Base-by-base conservation (phyloP, 306 rosid genomes). In the Fagus sylvatica region DNA sequence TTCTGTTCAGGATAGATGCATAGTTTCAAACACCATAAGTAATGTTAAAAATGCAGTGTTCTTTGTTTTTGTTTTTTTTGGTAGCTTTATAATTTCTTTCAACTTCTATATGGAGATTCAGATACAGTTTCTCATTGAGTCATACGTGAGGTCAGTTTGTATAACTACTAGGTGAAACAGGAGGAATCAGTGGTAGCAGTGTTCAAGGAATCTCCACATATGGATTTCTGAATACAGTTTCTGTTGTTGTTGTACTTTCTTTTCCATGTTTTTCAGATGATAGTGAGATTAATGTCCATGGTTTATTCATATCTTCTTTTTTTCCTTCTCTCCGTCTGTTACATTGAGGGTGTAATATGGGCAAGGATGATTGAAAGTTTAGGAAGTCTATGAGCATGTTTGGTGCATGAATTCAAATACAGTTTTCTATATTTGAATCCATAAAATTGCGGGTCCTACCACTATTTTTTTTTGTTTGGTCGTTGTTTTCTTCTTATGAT, bases 71-170 rank as follows among this genome's bases (percentile, higher is more conserved):
- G 2, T n/a, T 4, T 41, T 56, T 8, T 2, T 0, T 4, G 33
- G 55, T 74, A 66, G 71, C 28, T 15, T 59, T 37, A 40, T 46
- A 53, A 10, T 66, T 8, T 39, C 32, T 6, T 42, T 10, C 22
- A 71, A 66, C 70, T 67, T 11, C 28, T 62, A 70, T 72, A 32
- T 62, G 71, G 78, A 28, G 68, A 81, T 41, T 72, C 65, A 72
- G 79, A 55, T 53, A 39, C 7, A 4, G n/a, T 71, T 76, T 80
- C 53, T 30, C 12, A 49, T 61, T 55, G 19, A 64, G 37, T 68
- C 56, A 81, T 79, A 74, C 41, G 2, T 81, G 77, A 83, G 78
- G 71, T 62, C 79, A 76, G 85, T 61, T 11, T 60, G 65, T 73
- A 56, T 74, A 69, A 28, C 48, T 57, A 60, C 55, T 54, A 70